These are phyloP conservation scores for Suillus bovinus DNA, from an alignment of 768 basidiomycete species.

Conservation along the genomic window DNA sequence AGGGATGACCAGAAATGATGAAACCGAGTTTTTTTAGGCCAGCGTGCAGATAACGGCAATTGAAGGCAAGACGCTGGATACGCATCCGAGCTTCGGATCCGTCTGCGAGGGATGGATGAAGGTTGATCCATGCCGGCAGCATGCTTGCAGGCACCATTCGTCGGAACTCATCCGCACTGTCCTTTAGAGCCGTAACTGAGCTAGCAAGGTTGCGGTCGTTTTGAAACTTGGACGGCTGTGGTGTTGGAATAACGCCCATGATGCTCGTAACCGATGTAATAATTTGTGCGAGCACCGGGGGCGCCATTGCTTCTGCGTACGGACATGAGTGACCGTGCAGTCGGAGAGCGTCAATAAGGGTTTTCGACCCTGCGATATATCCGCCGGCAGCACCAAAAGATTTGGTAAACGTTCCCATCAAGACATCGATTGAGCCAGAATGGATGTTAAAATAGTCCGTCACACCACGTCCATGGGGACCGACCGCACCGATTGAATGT, in stretches of 20 bases:
- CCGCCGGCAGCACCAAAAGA: conserved; percentile 94
- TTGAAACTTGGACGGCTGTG: conserved; percentile 32
- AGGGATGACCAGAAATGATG: conserved; percentile 90
- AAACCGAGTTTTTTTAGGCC: conserved; percentile 92
- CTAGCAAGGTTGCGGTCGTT: conserved; percentile 36
- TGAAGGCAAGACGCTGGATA: conserved; percentile 90
- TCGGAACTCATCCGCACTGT: conserved; percentile 47
- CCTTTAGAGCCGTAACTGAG: conserved; percentile 26
- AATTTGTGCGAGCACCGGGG: conserved; percentile 91
- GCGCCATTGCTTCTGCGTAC: conserved; percentile 90
- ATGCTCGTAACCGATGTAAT: conserved; percentile 94
- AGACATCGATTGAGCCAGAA: conserved; percentile 81
- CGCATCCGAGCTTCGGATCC: conserved; percentile 84
- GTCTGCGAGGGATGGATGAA: conserved; percentile 71
- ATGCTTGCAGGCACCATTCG: conserved; percentile 66
- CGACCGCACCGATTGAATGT: conserved; percentile 94
- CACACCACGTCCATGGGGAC: conserved; percentile 92
- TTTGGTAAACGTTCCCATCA: conserved; percentile 99
- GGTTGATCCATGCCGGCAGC: conserved; percentile 77
- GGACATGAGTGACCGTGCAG: conserved; percentile 75
- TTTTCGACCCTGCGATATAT: conserved; percentile 86
- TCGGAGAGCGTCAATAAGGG: conserved; percentile 79
- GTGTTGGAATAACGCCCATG: conserved; percentile 72
- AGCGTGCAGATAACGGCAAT: conserved; percentile 86
- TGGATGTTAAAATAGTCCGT: conserved; percentile 90